A percentile compares a stretch with the other conserved stretches of the same genome.
Conservation (phyloP, 371 early-diverging fungal species). For the Mucor lusitanicus region DNA sequence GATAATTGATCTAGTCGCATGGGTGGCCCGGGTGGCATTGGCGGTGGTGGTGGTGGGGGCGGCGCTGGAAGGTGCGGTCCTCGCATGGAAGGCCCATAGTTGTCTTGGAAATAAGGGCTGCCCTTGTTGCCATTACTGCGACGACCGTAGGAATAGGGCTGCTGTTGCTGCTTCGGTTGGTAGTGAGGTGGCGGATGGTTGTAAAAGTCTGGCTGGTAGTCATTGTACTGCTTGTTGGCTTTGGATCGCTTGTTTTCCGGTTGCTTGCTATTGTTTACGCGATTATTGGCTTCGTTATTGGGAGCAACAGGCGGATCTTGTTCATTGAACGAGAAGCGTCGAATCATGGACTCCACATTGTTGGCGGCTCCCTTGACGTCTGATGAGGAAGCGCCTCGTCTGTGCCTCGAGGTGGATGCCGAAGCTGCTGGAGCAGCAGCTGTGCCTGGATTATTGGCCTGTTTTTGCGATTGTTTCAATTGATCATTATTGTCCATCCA, state of each 20-base stretch:
- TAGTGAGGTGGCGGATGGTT: background rate
- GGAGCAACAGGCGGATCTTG: background rate
- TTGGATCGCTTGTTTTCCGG: background rate
- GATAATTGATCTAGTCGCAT: constrained; percentile 14
- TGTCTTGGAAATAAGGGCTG: background rate
- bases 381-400: background rate
- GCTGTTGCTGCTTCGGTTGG: background rate
- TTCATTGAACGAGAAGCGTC: background rate
- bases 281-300: background rate
- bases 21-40: background rate
- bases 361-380: background rate
- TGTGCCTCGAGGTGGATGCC: background rate
- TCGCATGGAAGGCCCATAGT: background rate
- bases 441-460: background rate
- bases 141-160: background rate
- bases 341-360: constrained; percentile 1
- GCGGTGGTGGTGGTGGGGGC: too few species aligned
- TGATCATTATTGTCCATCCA: constrained; percentile 6
- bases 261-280: background rate
- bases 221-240: background rate
- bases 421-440: background rate
- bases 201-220: background rate
- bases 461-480: background rate
- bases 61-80: too few species aligned
- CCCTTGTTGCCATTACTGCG: background rate